These are phyloP conservation scores for Russula abietina DNA, from an alignment of 768 basidiomycete genomes.

Conservation along the genomic window DNA sequence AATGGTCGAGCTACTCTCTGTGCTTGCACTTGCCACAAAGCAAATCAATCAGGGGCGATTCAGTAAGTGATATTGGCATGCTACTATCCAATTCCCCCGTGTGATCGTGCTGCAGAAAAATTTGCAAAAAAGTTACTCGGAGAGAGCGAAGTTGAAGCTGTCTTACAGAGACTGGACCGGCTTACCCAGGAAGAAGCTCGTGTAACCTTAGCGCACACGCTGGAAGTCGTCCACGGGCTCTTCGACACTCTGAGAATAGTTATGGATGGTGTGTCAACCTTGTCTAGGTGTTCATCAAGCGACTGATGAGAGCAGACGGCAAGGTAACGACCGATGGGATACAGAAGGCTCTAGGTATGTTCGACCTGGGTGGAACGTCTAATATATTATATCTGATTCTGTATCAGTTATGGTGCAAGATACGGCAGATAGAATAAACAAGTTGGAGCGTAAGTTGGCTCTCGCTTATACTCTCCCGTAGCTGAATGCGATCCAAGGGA, in stretches of 20 bases:
- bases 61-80: no score
- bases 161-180: neutral
- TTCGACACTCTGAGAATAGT: neutral
- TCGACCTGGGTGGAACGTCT: neutral
- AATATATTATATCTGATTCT: neutral
- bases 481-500: neutral
- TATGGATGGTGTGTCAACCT: neutral
- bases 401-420: neutral
- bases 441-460: neutral
- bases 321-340: neutral
- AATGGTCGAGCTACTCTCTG: neutral
- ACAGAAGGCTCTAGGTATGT: neutral
- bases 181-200: neutral
- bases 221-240: neutral
- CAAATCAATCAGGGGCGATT: neutral
- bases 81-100: neutral
- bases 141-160: neutral
- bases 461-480: no score
- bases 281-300: neutral
- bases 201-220: neutral
- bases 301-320: neutral
- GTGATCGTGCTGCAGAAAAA: neutral
- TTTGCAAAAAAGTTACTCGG: neutral
- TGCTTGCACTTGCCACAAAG: neutral
- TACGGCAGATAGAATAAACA: neutral